Base-by-base conservation (phyloP, 192 early-diverging fungal species). In the Gamsiella multidivaricata region DNA sequence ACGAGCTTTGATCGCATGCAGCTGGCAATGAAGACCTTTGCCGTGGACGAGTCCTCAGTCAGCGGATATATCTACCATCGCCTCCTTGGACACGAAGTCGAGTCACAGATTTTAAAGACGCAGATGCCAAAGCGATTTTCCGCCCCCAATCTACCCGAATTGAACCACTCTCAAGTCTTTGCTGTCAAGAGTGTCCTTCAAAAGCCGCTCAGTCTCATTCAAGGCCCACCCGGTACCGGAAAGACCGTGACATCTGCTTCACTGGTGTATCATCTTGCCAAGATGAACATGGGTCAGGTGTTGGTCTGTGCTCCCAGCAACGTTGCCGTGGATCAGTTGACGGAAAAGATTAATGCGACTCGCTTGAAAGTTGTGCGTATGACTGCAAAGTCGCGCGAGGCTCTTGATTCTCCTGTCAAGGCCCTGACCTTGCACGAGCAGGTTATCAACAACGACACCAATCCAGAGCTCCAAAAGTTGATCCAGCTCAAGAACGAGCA, bases 211-310 rank as follows among this genome's bases (percentile, higher is more conserved):
- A 94, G 91, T 75, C 84, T 99, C 29, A 98, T 99, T 59, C 98
- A 99, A 82, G 97, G 95, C 11, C 94, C 94, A 9, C 94, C 94
- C 0, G 97, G 98, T 58, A 99, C 98, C 4, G 98, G 98, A 62
- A 99, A 99, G 81, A 99, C 98, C 0, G 97, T 99, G 3, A 98
- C 97, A 0, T 96, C 95, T 1, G 97, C 97, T 2, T 97, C 98
- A 0, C 88, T 99, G 64, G 97, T 99, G 5, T 99, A 99, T 69
- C 97, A 99, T 70, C 81, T 99, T 15, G 94, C 94, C 39, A 92
- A 93, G 71, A 91, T 94, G 84, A 94, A 93, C 76, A 81, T 85
- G 57, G 92, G 91, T 14, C 95, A 97, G 83, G 91, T 99, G n/a
- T 83, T 99, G 46, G 98, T 99, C 0, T 97, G 94, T 69, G 98